Percentiles rank a stretch among this genome's conserved stretches.
Evolutionary conservation across 2,329 filamentous ascomycete species (phyloP).

Genomic region (Orbilia ellipsospora): DNA sequence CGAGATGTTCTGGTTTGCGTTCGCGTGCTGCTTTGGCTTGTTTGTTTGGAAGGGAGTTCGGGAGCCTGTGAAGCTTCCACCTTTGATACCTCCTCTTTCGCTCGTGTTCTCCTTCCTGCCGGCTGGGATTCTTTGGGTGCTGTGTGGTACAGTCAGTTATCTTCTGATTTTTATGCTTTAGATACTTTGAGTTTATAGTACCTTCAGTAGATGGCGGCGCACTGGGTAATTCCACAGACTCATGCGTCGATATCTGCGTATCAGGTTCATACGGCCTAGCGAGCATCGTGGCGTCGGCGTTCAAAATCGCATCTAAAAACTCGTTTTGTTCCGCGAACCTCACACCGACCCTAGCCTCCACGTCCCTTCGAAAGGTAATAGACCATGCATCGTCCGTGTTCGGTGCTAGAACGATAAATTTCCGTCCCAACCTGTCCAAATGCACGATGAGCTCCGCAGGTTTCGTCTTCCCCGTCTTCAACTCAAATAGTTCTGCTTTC

Average conservation of each 20-base stretch:
- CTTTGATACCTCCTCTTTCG: conserved; percentile 1
- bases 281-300: conserved; percentile 78
- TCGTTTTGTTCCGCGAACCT: conserved; percentile 88
- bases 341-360: conserved; percentile 72
- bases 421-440: conserved; percentile 28
- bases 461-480: conserved; percentile 72
- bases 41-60: conserved; percentile 22
- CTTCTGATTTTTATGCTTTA: neutral
- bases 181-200: conserved; percentile 35
- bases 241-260: conserved; percentile 14
- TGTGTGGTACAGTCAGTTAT: conserved; percentile 1
- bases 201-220: conserved; percentile 59
- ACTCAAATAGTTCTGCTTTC: conserved; percentile 77
- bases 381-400: conserved; percentile 44
- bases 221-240: conserved; percentile 62
- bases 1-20: conserved; percentile 49
- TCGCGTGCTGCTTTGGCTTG: conserved; percentile 18
- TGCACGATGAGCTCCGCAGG: conserved; percentile 76
- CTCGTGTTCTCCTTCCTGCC: conserved; percentile 19
- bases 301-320: conserved; percentile 88
- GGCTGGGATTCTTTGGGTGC: conserved; percentile 38
- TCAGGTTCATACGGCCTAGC: conserved; percentile 72
- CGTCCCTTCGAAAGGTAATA: conserved; percentile 32
- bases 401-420: conserved; percentile 60
- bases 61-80: conserved; percentile 12